These are phyloP conservation scores for Yarrowia porcina DNA, from an alignment of 805 yeast genomes.

Conservation along the genomic window DNA sequence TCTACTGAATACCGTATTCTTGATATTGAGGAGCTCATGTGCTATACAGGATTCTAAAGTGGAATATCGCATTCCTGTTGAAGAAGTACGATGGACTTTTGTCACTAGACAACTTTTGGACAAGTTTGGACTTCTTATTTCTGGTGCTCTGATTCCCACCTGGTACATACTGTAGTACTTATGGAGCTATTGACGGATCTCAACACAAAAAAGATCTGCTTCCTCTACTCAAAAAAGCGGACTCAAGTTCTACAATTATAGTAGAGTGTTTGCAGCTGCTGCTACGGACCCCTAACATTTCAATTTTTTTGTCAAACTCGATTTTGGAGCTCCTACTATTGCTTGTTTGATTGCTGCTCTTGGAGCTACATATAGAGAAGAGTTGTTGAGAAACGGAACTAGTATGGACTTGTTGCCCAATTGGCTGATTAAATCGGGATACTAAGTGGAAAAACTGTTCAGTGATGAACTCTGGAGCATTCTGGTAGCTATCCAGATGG, in stretches of 20 bases:
- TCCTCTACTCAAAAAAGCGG: slow-evolving; percentile 6
- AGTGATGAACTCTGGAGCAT: neutral
- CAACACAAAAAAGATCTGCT: neutral
- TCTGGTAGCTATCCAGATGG: neutral
- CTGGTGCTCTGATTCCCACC: neutral
- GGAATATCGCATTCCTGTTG: neutral
- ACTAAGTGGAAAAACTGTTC: neutral
- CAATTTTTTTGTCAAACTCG: neutral
- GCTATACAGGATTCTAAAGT: too few species aligned
- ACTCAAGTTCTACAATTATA: neutral
- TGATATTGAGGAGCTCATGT: too few species aligned
- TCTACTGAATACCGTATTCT: too few species aligned
- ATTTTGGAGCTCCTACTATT: neutral
- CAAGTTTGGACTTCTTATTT: neutral
- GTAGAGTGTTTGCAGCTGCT: neutral
- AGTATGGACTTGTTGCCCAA: slow-evolving; percentile 9
- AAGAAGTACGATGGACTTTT: neutral
- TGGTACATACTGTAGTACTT: too few species aligned
- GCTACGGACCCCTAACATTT: neutral
- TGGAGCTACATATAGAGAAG: neutral
- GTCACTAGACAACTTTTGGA: neutral
- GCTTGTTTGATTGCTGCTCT: neutral
- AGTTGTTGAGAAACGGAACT: neutral
- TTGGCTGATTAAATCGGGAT: slow-evolving; percentile 13
- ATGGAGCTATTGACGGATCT: neutral